phyloP scores from a whole-genome alignment of 2,329 filamentous ascomycete species.

The Aspergillus pseudoterreus region DNA sequence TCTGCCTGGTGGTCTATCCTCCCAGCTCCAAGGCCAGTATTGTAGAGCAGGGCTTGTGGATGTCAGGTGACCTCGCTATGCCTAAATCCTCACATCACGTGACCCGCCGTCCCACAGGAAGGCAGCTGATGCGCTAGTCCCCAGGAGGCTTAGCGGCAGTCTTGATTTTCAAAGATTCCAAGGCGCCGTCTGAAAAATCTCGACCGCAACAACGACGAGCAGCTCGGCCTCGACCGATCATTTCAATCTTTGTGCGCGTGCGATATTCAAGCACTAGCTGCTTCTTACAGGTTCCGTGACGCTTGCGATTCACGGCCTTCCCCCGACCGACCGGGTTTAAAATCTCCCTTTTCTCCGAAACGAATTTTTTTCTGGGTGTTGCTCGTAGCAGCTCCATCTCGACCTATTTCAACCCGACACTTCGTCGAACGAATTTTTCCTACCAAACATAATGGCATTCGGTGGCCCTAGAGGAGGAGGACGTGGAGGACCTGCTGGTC shows the following conservation, averaged over 20 bases:
- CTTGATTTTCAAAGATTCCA: slow-evolving; percentile 39
- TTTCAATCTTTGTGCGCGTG: slow-evolving; percentile 24
- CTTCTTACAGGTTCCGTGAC: slow-evolving; percentile 16
- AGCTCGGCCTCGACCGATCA: slow-evolving; percentile 31
- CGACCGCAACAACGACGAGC: slow-evolving; percentile 37
- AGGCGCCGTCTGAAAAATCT: slow-evolving; percentile 36
- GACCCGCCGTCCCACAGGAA: slow-evolving; percentile 18
- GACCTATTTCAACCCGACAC: not conserved
- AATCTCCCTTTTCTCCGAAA: slow-evolving; percentile 4
- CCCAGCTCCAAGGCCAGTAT: not conserved
- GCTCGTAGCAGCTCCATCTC: slow-evolving; percentile 3
- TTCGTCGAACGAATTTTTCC: slow-evolving; percentile 6
- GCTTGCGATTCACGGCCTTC: slow-evolving; percentile 9
- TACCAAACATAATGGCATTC: slow-evolving; percentile 31
- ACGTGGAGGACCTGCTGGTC: slow-evolving; percentile 28
- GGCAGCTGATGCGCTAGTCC: slow-evolving; percentile 19
- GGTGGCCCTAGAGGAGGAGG: slow-evolving; percentile 25
- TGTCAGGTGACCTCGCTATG: slow-evolving; percentile 29
- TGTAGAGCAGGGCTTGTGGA: slow-evolving; percentile 17
- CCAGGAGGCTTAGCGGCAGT: slow-evolving; percentile 24
- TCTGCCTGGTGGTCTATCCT: not conserved
- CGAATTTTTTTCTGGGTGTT: not conserved
- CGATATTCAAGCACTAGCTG: slow-evolving; percentile 20
- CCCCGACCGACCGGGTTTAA: slow-evolving; percentile 8
- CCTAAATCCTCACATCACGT: slow-evolving; percentile 14